A percentile compares a stretch with the other conserved stretches of the same genome.
Conservation (phyloP, 805 yeast genomes). For the Metschnikowia orientalis region DNA sequence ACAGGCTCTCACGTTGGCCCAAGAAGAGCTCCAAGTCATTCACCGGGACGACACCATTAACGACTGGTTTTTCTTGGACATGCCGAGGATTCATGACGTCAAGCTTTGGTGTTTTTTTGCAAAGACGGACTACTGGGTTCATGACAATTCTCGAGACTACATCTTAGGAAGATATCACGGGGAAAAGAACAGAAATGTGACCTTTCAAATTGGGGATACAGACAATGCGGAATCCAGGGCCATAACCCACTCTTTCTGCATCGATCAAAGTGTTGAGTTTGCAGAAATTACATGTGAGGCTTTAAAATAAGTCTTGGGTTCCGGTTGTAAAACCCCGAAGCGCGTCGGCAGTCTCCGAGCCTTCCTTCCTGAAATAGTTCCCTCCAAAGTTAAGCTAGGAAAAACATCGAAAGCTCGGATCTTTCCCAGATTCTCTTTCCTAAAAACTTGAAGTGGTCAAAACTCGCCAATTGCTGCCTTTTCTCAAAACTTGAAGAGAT, state of each 20-base stretch:
- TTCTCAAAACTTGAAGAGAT: too few species aligned
- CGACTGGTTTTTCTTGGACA: conserved; percentile 38
- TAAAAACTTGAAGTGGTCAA: too few species aligned
- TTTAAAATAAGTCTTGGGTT: conserved; percentile 9
- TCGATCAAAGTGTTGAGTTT: conserved; percentile 50
- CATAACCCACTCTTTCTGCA: conserved; percentile 59
- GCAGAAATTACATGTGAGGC: conserved; percentile 37
- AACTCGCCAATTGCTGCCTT: too few species aligned
- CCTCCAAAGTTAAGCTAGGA: too few species aligned
- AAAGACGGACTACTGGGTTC: conserved; percentile 63
- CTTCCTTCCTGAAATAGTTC: too few species aligned
- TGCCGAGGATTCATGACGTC: conserved; percentile 19
- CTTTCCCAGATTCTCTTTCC: too few species aligned
- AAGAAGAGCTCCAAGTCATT: conserved; percentile 55
- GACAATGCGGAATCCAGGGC: conserved; percentile 23
- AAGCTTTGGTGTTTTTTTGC: conserved; percentile 58
- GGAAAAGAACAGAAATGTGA: conserved; percentile 24
- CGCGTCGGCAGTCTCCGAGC: too few species aligned
- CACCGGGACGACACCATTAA: conserved; percentile 48
- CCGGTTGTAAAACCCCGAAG: too few species aligned
- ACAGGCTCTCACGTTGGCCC: conserved; percentile 55
- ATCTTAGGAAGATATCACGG: conserved; percentile 37
- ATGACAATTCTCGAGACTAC: conserved; percentile 44
- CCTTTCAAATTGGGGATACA: conserved; percentile 29
- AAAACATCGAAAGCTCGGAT: too few species aligned